Base-by-base conservation (phyloP, 176 grass and related monocot genomes). In the Avena insularis region DNA sequence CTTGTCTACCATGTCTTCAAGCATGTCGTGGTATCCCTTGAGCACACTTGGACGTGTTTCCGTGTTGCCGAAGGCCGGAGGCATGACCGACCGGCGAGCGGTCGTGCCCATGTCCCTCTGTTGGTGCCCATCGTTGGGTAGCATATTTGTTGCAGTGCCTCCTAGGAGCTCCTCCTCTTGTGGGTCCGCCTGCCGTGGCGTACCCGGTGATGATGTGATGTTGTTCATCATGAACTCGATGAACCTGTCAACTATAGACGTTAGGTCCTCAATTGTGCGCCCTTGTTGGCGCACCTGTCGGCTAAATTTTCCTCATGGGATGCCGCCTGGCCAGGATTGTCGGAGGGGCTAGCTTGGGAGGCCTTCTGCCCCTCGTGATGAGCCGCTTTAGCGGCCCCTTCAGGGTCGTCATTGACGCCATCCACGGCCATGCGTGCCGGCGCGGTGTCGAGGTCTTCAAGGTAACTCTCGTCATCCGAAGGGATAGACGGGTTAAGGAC, bases 101-200 rank as follows among this genome's bases (percentile, higher is more conserved):
- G 1, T 14, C 3, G 14, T 0, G 8, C 25, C 7, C 0, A 0
- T 0, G 2, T 4, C 5, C 51, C 25, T 2, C 1, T 8, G 12
- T 17, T 29, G 45, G 15, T 8, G 11, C 3, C 7, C 9, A 5
- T 40, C 38, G 6, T 40, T 40, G 38, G 38, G 38, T 0, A 40
- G 4, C 4, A 40, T 40, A 40, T 40, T 40, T 40, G 8, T 0
- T 50, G 48, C 11, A 12, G 11, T 13, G 4, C 21, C 6, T 1
- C 15, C 15, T 5, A 40, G 35, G 3, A 70, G 8, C 33, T 70
- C 66, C 9, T 43, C 36, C 8, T 40, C 35, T 43, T 70, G 66
- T 0, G 35, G 35, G 3, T 40, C 35, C 33, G 9, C 16, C 8
- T 2, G 6, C 33, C 1, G 3, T 20, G 66, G 16, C 40, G 16